Evolutionary conservation across 805 yeast species (phyloP).

Genomic region (Spathaspora sp.): DNA sequence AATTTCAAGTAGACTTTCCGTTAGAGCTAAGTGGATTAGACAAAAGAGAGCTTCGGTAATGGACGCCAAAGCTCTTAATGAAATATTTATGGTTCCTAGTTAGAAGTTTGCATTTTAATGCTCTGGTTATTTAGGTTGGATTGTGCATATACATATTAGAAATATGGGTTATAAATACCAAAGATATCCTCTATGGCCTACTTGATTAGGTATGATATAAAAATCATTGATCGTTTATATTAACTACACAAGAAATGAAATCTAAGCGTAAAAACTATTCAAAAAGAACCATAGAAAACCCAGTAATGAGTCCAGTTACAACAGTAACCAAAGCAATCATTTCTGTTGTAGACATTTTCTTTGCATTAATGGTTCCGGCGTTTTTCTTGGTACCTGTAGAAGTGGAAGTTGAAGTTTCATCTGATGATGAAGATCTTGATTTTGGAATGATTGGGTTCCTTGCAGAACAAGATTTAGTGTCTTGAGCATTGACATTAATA

Average conservation of each 20-base stretch:
- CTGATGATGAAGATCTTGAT: constrained; percentile 15
- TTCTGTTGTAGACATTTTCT: constrained; percentile 16
- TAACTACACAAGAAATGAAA: not conserved
- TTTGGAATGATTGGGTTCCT: not conserved
- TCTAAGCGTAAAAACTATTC: not conserved
- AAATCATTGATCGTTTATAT: not conserved
- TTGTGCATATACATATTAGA: not conserved
- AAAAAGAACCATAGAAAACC: constrained; percentile 32
- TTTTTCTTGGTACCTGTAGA: constrained; percentile 18
- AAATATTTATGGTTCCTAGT: constrained; percentile 82
- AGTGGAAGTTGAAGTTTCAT: constrained; percentile 16
- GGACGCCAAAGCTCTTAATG: constrained; percentile 86
- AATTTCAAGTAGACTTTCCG: constrained; percentile 44
- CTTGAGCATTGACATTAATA: constrained; percentile 23
- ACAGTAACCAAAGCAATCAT: constrained; percentile 30
- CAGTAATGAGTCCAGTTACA: constrained; percentile 41
- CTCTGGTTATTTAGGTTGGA: not conserved
- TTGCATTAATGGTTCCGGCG: constrained; percentile 2
- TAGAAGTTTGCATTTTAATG: constrained; percentile 11
- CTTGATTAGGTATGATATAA: not conserved
- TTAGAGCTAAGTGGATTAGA: constrained; percentile 81
- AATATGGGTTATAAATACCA: not conserved
- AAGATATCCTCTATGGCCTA: not conserved
- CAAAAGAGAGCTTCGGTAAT: constrained; percentile 89
- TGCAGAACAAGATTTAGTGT: constrained; percentile 22